Evolutionary conservation across 257 asterid genomes (phyloP), one percentile per base, ranked within the genome.

Genomic region (Nicotiana tabacum): DNA sequence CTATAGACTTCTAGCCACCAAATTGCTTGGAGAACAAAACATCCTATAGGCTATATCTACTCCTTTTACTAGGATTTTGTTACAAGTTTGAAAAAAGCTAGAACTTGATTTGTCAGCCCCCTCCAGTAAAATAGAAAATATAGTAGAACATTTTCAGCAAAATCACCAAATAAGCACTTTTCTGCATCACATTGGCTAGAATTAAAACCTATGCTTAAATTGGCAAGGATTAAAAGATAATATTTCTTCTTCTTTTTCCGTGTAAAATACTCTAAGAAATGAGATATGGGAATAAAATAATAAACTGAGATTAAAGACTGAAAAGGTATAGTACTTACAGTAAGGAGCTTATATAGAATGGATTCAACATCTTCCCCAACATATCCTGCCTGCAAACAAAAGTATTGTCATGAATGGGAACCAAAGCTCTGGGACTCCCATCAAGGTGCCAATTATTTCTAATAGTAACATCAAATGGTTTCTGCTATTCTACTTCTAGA

Each of bases 291-390:
- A 65, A 53, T 65, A 65, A 29, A 48, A 81, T 55, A 24, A 61
- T 61, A 43, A 30, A 46, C 66, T 33, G 16, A 68, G 64, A 60
- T 58, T 43, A 82, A 24, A 24, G 48, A 58, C 33, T 53, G 17
- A 81, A 66, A n/a, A 46, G 79, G 24, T 72, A 43, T 46, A 72
- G 61, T 65, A 64, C 91, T 89, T 83, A 96, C 99, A 84, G 88
- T 87, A 77, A 96, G 97, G 80, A 96, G 97, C 92, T 96, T 96
- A 89, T 96, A 94, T 83, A 96, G 90, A 83, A 96, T 96, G 87
- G 99, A 96, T 85, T 96, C 99, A 11, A 96, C 99, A 88, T 96
- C 99, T 86, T 96, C 99, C 84, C 99, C 99, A 77, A 96, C 99
- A 89, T 96, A 96, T 72, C 99, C 99, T 68, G 99, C 99, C 99